phyloP scores from a whole-genome alignment of 164 flowering plant species.

The Tetrastigma voinierianum region DNA sequence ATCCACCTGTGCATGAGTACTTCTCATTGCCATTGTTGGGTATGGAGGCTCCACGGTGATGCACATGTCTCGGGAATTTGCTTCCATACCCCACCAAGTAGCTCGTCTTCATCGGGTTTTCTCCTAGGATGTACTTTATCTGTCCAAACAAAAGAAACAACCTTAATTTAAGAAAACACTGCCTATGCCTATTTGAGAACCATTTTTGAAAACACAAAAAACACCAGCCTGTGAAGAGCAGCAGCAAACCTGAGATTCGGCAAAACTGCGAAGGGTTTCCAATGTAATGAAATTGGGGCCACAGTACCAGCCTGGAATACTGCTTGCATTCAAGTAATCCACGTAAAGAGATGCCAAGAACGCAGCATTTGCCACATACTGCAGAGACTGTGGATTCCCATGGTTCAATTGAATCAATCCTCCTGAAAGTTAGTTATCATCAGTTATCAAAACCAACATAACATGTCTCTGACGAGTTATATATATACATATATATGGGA shows the following conservation, averaged over 20 bases:
- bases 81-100: slow-evolving; percentile 74
- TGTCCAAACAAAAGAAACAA: slow-evolving; percentile 8
- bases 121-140: slow-evolving; percentile 74
- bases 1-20: slow-evolving; percentile 70
- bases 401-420: slow-evolving; percentile 70
- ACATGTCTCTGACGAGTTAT: no score
- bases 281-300: slow-evolving; percentile 40
- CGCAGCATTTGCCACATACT: slow-evolving; percentile 71
- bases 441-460: no score
- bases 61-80: slow-evolving; percentile 68
- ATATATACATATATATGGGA: no score
- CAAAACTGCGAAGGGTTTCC: slow-evolving; percentile 39
- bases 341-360: slow-evolving; percentile 66
- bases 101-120: slow-evolving; percentile 79
- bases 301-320: slow-evolving; percentile 64
- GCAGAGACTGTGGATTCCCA: slow-evolving; percentile 57
- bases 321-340: slow-evolving; percentile 65
- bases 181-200: no score
- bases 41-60: slow-evolving; percentile 82
- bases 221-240: no score
- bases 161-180: no score
- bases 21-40: slow-evolving; percentile 37
- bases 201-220: no score
- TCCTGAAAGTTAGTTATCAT: slow-evolving; percentile 44
- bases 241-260: slow-evolving; percentile 55